phyloP scores from a whole-genome alignment of 345 rosid species.

The Clausena lansium region DNA sequence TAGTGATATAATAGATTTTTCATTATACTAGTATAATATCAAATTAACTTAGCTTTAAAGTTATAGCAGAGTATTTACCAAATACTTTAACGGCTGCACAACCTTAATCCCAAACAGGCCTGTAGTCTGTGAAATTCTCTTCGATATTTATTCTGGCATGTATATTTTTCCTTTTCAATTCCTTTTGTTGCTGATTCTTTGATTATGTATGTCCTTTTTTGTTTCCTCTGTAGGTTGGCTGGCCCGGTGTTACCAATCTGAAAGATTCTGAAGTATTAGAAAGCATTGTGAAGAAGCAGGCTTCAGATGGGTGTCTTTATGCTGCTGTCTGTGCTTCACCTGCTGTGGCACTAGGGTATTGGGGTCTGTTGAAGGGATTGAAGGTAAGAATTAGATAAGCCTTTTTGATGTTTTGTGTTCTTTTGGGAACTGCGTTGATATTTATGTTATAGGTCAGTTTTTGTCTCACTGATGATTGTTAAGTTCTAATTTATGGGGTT shows the following conservation, averaged over 20 bases:
- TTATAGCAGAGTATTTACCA: too few relatives aligned
- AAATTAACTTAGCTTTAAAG: too few relatives aligned
- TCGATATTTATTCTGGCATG: background rate
- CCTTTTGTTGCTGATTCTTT: background rate
- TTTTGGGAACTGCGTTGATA: background rate
- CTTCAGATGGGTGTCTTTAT: conserved; percentile 62
- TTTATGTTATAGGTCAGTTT: background rate
- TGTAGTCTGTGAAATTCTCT: background rate
- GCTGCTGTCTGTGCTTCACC: conserved; percentile 94
- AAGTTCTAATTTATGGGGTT: too few relatives aligned
- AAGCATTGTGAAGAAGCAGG: conserved; percentile 75
- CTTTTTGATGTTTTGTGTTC: background rate
- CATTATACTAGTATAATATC: too few relatives aligned
- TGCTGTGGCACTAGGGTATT: conserved; percentile 71
- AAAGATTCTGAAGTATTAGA: conserved; percentile 66
- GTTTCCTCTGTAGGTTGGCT: conserved; percentile 60
- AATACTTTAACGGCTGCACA: too few relatives aligned
- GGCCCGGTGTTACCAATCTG: conserved; percentile 80
- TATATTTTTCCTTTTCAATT: background rate
- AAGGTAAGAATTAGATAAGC: conserved; percentile 39
- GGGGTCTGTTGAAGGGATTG: conserved; percentile 87
- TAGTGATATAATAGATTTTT: too few relatives aligned
- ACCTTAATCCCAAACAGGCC: too few relatives aligned
- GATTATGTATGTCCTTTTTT: background rate
- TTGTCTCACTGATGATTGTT: background rate